phyloP scores from a whole-genome alignment of 805 yeast genomes.

The Tetrapisispora namnaoensis region DNA sequence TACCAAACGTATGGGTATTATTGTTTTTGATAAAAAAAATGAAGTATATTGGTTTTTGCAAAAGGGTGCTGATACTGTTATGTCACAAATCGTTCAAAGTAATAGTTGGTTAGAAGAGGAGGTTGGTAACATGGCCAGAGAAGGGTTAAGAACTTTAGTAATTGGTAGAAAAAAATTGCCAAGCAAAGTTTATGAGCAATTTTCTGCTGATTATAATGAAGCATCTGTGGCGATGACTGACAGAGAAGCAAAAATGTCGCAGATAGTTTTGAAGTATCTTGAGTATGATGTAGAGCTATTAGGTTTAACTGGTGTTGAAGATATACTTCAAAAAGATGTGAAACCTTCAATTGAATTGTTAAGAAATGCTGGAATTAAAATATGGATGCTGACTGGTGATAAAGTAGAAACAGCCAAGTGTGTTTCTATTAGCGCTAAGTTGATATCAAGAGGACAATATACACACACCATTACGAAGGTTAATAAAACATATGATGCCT shows the following conservation, averaged over 20 bases:
- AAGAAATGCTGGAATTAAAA: slow-evolving; percentile 92
- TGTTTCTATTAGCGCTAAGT: slow-evolving; percentile 90
- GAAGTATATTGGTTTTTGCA: slow-evolving; percentile 76
- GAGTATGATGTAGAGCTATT: slow-evolving; percentile 78
- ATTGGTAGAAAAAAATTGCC: slow-evolving; percentile 71
- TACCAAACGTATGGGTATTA: slow-evolving; percentile 91
- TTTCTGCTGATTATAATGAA: slow-evolving; percentile 51
- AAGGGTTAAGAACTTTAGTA: slow-evolving; percentile 91
- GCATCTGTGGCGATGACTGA: slow-evolving; percentile 73
- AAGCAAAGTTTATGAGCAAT: slow-evolving; percentile 46
- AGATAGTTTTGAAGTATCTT: slow-evolving; percentile 54
- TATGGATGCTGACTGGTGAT: slow-evolving; percentile 99
- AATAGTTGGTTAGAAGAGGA: slow-evolving; percentile 98
- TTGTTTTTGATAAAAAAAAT: slow-evolving; percentile 51
- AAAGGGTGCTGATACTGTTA: slow-evolving; percentile 96
- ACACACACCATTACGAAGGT: slow-evolving; percentile 77
- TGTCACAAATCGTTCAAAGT: slow-evolving; percentile 69
- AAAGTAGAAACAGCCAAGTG: slow-evolving; percentile 97
- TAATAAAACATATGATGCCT: slow-evolving; percentile 51
- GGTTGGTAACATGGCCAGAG: slow-evolving; percentile 95
- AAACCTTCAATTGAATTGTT: slow-evolving; percentile 84
- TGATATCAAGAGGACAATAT: slow-evolving; percentile 87
- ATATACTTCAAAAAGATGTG: slow-evolving; percentile 82
- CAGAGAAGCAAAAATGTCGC: slow-evolving; percentile 67
- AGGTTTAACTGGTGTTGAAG: slow-evolving; percentile 97